Evolutionary conservation across 2,329 filamentous ascomycete genomes (phyloP), one percentile per base, ranked within the genome.

Genomic region (Metarhizium sp.): DNA sequence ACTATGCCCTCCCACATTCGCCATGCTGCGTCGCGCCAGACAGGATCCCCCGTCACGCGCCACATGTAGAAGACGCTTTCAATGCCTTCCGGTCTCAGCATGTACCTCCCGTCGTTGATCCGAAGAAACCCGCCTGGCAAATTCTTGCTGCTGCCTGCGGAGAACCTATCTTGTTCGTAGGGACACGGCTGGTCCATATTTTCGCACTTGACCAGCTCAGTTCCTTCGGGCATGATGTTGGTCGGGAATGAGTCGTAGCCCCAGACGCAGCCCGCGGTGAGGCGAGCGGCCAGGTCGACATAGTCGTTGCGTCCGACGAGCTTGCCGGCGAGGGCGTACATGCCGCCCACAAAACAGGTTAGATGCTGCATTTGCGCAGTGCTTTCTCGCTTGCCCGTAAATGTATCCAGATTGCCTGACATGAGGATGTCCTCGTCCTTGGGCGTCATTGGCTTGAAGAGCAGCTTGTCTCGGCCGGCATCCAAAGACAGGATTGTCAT

Each of bases 281-380:
- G 71, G 47, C 73, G 73, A 8, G 70, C 69, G n/a, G 72, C 79
- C 16, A 76, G 64, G 48, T 72, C 67, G 53, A 81, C 66, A 58
- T 79, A 72, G 62, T 78, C 73, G 3, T 68, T 64, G 18, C 71
- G 69, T 1, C 71, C 66, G 56, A 88, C 80, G 30, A 90, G 72
- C 57, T 78, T 81, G 1, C 86, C 82, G 1, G 80, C 84, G 40
- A 91, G 76, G 1, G 76, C 86, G 49, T 88, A 84, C 74, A 87
- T 84, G 10, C 86, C 87, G 6, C 87, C 87, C 3, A 80, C 74
- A 64, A 88, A 91, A 68, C 87, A 91, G 3, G 79, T 78, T 2
- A 89, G 73, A 64, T 90, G 87, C 56, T 85, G 67, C 66, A 71
- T 71, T 56, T 72, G 67, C 25, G 64, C 59, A 8, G 61, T 60